Percentiles rank a stretch among this genome's conserved stretches.
These are phyloP conservation scores for Candida ortonii DNA, from an alignment of 805 yeast genomes.

Conservation along the genomic window DNA sequence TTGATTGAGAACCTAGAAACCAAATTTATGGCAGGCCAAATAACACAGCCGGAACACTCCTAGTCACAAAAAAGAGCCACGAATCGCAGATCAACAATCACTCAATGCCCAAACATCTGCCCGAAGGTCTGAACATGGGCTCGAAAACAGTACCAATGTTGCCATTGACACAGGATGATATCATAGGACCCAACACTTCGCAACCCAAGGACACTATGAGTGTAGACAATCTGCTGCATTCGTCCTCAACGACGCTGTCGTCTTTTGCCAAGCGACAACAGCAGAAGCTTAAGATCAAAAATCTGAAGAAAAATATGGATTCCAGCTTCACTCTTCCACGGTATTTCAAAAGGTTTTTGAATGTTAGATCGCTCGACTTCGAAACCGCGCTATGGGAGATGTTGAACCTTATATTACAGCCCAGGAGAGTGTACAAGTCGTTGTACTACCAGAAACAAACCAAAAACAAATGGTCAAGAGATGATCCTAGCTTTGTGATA, in stretches of 20 bases:
- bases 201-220: constrained; percentile 25
- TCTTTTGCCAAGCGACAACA: constrained; percentile 27
- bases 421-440: constrained; percentile 77
- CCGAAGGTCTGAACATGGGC: constrained; percentile 22
- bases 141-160: constrained; percentile 17
- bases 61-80: too few relatives aligned
- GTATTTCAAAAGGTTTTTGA: constrained; percentile 46
- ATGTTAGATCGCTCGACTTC: constrained; percentile 81
- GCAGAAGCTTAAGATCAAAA: constrained; percentile 21
- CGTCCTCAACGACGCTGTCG: constrained; percentile 24
- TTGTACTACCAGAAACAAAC: constrained; percentile 81
- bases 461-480: constrained; percentile 79
- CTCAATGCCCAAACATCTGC: constrained; percentile 20
- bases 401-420: constrained; percentile 65
- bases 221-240: constrained; percentile 27
- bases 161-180: constrained; percentile 25
- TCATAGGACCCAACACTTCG: constrained; percentile 9
- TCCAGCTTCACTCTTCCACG: constrained; percentile 26
- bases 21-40: too few relatives aligned
- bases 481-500: constrained; percentile 86
- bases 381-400: constrained; percentile 95
- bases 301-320: constrained; percentile 17
- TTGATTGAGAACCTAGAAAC: too few relatives aligned
- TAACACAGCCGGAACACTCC: too few relatives aligned
- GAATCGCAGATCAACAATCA: background rate